Percentiles rank a stretch among this genome's conserved stretches.
Conservation (phyloP, 345 rosid genomes). For the Kandelia obovata region DNA sequence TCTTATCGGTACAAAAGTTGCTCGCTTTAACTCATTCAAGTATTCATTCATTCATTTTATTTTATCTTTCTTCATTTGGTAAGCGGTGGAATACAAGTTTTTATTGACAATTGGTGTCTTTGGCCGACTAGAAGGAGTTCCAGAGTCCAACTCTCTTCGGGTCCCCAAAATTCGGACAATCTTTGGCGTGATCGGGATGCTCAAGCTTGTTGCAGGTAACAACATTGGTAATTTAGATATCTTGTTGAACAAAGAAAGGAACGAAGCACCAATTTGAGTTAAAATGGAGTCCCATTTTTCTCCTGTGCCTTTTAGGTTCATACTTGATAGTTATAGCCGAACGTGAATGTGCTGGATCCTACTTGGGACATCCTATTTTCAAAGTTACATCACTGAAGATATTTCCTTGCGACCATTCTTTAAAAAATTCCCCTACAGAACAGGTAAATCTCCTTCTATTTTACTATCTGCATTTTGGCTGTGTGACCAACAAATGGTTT, state of each 20-base stretch:
- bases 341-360: slow-evolving; percentile 75
- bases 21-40: background rate
- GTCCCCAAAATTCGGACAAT: slow-evolving; percentile 76
- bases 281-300: background rate
- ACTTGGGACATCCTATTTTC: slow-evolving; percentile 79
- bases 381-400: slow-evolving; percentile 72
- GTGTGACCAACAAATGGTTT: slow-evolving; percentile 7
- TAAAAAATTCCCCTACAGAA: slow-evolving; percentile 63
- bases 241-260: background rate
- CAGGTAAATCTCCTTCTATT: slow-evolving; percentile 45
- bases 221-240: background rate
- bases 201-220: slow-evolving; percentile 86
- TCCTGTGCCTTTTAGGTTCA: slow-evolving; percentile 49
- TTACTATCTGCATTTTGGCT: slow-evolving; percentile 1
- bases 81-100: background rate
- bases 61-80: background rate
- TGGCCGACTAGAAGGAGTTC: slow-evolving; percentile 45
- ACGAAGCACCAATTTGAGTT: too few relatives aligned
- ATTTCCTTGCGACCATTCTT: slow-evolving; percentile 83
- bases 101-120: background rate
- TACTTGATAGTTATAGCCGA: slow-evolving; percentile 74
- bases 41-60: too few relatives aligned
- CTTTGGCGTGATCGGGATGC: slow-evolving; percentile 83
- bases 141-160: slow-evolving; percentile 63
- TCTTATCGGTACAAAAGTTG: slow-evolving; percentile 46